Conservation (phyloP, 306 rosid genomes). For the Acacia acuminata region DNA sequence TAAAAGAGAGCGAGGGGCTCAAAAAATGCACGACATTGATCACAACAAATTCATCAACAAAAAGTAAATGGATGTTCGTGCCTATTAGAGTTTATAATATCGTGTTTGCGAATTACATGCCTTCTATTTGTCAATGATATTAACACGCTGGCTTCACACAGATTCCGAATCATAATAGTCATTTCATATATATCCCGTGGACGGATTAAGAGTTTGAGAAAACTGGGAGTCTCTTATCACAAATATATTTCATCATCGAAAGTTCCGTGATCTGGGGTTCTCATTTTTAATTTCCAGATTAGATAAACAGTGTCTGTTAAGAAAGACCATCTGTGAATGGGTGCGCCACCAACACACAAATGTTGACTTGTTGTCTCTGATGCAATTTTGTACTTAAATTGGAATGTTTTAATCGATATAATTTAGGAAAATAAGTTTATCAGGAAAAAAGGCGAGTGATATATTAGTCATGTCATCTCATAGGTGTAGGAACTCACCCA, state of each 20-base stretch:
- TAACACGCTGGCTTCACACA: not conserved
- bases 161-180: not conserved
- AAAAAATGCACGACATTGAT: not conserved
- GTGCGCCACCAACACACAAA: not conserved
- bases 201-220: not conserved
- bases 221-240: not conserved
- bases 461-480: not conserved
- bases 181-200: not conserved
- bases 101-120: not conserved
- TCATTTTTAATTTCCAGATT: not conserved
- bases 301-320: not conserved
- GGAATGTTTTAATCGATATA: too few species aligned
- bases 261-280: not conserved
- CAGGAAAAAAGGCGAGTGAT: too few species aligned
- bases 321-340: not conserved
- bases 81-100: not conserved
- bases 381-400: too few species aligned
- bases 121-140: not conserved
- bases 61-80: slow-evolving; percentile 16
- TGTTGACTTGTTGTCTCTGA: not conserved
- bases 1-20: not conserved
- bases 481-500: not conserved
- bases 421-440: not conserved
- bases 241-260: not conserved
- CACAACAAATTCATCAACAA: slow-evolving; percentile 7